Conservation (phyloP, 495 filamentous ascomycete species). For the Thozetella sp. region DNA sequence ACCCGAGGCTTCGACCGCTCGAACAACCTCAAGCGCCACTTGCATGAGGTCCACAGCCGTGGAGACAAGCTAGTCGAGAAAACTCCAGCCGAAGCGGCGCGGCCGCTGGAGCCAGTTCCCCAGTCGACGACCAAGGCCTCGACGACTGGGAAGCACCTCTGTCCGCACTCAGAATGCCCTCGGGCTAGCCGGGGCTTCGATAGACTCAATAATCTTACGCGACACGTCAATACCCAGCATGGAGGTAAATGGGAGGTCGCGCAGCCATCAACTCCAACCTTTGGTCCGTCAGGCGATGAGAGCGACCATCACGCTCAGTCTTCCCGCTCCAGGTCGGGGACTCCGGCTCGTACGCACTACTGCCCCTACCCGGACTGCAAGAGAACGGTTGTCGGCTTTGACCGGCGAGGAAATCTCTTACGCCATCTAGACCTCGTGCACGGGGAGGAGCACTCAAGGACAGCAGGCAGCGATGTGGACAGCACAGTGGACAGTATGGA, state of each 20-base stretch:
- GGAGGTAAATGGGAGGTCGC: not conserved
- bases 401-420: constrained; percentile 20
- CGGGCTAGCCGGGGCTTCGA: constrained; percentile 14
- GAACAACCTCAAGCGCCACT: not conserved
- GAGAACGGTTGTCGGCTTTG: constrained; percentile 27
- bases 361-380: constrained; percentile 32
- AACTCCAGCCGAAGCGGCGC: not conserved
- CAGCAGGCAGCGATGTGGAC: constrained; percentile 8
- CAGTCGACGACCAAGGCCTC: too few species aligned
- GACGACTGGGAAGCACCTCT: too few species aligned
- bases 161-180: constrained; percentile 15
- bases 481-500: constrained; percentile 39
- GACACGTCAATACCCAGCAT: constrained; percentile 18
- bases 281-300: not conserved
- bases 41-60: not conserved
- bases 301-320: not conserved
- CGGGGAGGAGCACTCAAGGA: constrained; percentile 11
- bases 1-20: not conserved
- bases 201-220: constrained; percentile 13
- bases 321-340: not conserved
- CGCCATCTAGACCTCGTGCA: constrained; percentile 41
- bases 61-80: not conserved
- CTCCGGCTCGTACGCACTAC: constrained; percentile 4
- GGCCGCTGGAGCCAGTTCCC: too few species aligned
- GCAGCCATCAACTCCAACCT: not conserved